Conservation (phyloP, 768 basidiomycete genomes). For the Infundibulicybe gibba region DNA sequence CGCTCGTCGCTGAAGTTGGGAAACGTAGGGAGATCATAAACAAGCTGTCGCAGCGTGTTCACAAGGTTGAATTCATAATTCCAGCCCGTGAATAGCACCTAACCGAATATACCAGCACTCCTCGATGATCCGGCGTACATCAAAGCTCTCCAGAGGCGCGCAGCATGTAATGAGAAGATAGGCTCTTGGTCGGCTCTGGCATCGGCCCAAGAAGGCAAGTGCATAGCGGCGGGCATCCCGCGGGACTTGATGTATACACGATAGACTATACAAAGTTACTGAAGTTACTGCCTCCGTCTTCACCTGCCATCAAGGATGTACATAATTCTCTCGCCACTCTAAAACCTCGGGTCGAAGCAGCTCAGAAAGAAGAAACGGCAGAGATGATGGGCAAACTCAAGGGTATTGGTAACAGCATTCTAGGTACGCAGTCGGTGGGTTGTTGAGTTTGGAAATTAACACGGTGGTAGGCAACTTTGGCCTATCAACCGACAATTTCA, state of each 20-base stretch:
- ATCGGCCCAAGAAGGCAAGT: slow-evolving; percentile 78
- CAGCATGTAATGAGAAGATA: slow-evolving; percentile 76
- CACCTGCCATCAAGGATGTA: slow-evolving; percentile 45
- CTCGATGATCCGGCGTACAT: slow-evolving; percentile 79
- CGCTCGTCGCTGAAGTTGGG: slow-evolving; percentile 3
- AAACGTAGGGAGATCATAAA: slow-evolving; percentile 66
- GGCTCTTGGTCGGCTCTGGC: slow-evolving; percentile 81
- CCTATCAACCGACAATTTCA: slow-evolving; percentile 93
- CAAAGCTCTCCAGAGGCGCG: slow-evolving; percentile 89
- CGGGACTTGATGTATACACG: not conserved
- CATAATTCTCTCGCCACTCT: slow-evolving; percentile 48
- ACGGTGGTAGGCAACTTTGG: slow-evolving; percentile 77
- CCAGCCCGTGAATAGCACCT: not conserved
- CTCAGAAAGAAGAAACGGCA: slow-evolving; percentile 81
- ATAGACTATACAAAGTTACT: slow-evolving; percentile 80
- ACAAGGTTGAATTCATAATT: slow-evolving; percentile 43
- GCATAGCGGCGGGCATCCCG: not conserved
- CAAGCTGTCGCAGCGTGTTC: slow-evolving; percentile 80
- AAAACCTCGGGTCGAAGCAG: slow-evolving; percentile 66
- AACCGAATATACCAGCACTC: slow-evolving; percentile 51
- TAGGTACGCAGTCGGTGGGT: slow-evolving; percentile 50
- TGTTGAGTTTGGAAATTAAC: not conserved
- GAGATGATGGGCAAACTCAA: slow-evolving; percentile 96
- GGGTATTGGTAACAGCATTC: slow-evolving; percentile 83
- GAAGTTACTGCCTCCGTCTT: slow-evolving; percentile 53